A percentile compares a stretch with the other conserved stretches of the same genome.
phyloP scores from a whole-genome alignment of 176 grass and related monocot species.

The Oryza rufipogon region DNA sequence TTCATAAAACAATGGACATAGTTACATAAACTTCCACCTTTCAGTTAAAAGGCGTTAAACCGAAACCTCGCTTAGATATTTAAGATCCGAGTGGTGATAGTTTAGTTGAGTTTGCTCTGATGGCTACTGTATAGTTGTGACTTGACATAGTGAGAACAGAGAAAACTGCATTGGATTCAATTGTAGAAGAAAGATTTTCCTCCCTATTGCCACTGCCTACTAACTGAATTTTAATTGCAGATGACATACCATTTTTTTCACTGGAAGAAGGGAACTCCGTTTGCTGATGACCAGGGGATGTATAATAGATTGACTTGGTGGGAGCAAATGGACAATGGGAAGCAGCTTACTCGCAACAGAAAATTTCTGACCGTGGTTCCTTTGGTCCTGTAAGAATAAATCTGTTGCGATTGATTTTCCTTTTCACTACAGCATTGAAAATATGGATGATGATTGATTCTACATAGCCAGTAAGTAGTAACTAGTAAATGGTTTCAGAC shows the following conservation, averaged over 20 bases:
- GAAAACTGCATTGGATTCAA: not conserved
- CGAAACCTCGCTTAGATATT: not conserved
- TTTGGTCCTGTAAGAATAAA: slow-evolving; percentile 68
- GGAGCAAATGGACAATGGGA: slow-evolving; percentile 95
- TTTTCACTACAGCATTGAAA: not conserved
- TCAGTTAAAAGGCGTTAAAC: not conserved
- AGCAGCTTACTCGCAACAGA: slow-evolving; percentile 88
- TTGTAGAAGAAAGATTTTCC: not conserved
- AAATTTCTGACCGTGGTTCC: slow-evolving; percentile 87
- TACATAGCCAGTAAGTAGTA: not conserved
- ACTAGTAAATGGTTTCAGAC: not conserved
- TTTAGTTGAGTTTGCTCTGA: not conserved
- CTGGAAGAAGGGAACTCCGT: slow-evolving; percentile 93
- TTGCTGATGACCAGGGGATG: slow-evolving; percentile 90
- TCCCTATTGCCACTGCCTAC: slow-evolving; percentile 17
- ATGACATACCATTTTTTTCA: slow-evolving; percentile 95
- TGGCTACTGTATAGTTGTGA: not conserved
- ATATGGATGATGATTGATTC: not conserved
- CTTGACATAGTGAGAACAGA: not conserved
- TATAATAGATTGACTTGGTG: slow-evolving; percentile 91
- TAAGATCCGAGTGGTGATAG: not conserved
- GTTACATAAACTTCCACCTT: not conserved
- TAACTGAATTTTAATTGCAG: slow-evolving; percentile 53
- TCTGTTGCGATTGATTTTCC: not conserved
- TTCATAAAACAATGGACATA: not conserved